Conservation (phyloP, 2,329 filamentous ascomycete genomes). For the Cladosporium sp. region DNA sequence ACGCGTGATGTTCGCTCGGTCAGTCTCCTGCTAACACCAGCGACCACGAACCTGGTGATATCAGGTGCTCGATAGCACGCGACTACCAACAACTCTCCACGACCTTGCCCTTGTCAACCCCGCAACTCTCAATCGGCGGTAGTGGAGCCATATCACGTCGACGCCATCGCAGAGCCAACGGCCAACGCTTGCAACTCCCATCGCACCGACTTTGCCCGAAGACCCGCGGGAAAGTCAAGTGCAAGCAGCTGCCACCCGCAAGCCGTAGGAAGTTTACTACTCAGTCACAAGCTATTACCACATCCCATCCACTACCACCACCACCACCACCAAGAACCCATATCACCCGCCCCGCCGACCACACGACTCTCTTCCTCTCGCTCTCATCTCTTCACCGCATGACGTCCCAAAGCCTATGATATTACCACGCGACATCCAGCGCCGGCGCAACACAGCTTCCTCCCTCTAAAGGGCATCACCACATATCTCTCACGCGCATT, state of each 20-base stretch:
- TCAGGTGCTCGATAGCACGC: neutral
- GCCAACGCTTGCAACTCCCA: neutral
- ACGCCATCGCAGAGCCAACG: neutral
- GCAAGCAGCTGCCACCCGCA: neutral
- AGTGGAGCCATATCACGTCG: conserved; percentile 11
- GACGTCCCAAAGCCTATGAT: conserved; percentile 13
- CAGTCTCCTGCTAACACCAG: neutral
- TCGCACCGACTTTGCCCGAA: conserved; percentile 9
- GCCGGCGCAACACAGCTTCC: conserved; percentile 15
- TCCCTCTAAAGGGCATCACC: neutral
- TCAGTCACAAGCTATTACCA: conserved; percentile 2
- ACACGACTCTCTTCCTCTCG: neutral
- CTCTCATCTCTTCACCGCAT: conserved; percentile 10
- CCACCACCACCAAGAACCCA: neutral
- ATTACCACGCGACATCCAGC: conserved; percentile 11
- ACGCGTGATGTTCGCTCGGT: conserved; percentile 6
- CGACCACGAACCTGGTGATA: neutral
- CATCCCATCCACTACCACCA: neutral
- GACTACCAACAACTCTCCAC: neutral
- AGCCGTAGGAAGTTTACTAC: neutral
- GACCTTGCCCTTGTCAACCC: neutral
- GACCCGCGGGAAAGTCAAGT: conserved; percentile 1
- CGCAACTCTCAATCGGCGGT: conserved; percentile 1
- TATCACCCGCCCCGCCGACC: conserved; percentile 1
- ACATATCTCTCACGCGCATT: conserved; percentile 7